Evolutionary conservation across 1,284 basidiomycete genomes (phyloP), one percentile per base, ranked within the genome.

Genomic region (Rhizoctonia solani): DNA sequence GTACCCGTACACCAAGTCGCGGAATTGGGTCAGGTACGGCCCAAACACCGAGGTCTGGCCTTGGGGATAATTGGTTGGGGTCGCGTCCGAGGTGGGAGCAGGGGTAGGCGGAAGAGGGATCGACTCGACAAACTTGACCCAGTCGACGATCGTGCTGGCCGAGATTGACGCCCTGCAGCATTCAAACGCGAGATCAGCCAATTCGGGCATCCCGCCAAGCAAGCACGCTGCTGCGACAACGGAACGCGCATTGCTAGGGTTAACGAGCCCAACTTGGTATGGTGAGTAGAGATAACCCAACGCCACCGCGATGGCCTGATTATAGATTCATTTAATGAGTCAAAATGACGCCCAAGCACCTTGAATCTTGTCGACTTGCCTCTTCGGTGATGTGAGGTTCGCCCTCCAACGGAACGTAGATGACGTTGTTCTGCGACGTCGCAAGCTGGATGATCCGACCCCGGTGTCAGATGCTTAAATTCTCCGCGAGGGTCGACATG

Each of bases 191-290:
- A 87, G 87, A 71, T 82, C 81, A 75, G 86, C 88, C 30, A 94
- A 80, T 50, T 93, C 90, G 49, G 91, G 85, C 88, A 94, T 90
- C 47, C 89, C 90, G 63, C 90, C 90, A 50, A 94, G 84, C 41
- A 93, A 81, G 76, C 87, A 90, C 4, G 87, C 88, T 47, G 90
- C 88, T 39, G 92, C 89, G 56, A 95, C 85, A 44, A 92, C 88
- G 16, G 86, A 86, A 72, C 91, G 86, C 67, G 91, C 88, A 78
- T 94, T 94, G 72, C 85, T 82, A 53, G 88, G 82, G 72, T 83
- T 84, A 72, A 94, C 83, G 67, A 86, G 77, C 73, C 80, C 83
- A 71, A 90, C 77, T 53, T 89, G 87, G 71, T 85, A 79, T 59
- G 87, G 82, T 34, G 90, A 90, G 76, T 92, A 92, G 44, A 92